phyloP scores from a whole-genome alignment of 345 rosid species.

The Cardamine chenopodiifolia region DNA sequence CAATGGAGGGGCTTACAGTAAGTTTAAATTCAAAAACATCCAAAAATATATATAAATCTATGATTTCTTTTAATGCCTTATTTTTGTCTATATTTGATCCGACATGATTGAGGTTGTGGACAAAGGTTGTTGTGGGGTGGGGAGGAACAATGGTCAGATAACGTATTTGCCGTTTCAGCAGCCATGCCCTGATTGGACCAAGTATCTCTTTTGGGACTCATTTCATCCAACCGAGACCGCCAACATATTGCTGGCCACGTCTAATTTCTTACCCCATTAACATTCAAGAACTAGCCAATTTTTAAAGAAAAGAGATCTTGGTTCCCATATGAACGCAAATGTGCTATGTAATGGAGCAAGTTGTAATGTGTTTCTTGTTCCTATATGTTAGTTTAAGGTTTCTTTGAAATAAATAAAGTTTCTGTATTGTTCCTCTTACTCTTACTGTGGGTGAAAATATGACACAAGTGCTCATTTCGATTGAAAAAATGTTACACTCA shows the following conservation, averaged over 20 bases:
- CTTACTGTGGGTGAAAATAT: neutral
- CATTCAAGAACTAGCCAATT: slow-evolving; percentile 67
- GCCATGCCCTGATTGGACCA: slow-evolving; percentile 62
- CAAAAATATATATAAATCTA: neutral
- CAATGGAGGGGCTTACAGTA: slow-evolving; percentile 56
- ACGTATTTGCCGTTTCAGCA: slow-evolving; percentile 85
- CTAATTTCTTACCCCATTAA: slow-evolving; percentile 72
- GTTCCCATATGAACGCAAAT: no score
- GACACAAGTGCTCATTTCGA: neutral
- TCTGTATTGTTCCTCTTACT: neutral
- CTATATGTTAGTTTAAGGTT: neutral
- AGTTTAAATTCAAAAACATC: slow-evolving; percentile 7
- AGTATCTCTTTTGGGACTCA: slow-evolving; percentile 90
- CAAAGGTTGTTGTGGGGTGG: slow-evolving; percentile 94
- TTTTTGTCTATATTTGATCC: neutral
- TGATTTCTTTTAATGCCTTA: neutral
- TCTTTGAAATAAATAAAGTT: slow-evolving; percentile 15
- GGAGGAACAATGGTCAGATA: slow-evolving; percentile 88
- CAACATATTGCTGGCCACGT: slow-evolving; percentile 59
- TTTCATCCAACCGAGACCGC: slow-evolving; percentile 88
- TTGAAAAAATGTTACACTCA: neutral
- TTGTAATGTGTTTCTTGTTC: neutral
- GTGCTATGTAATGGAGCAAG: neutral
- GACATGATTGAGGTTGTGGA: slow-evolving; percentile 74
- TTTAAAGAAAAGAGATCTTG: slow-evolving; percentile 36